Base-by-base conservation (phyloP, 2,329 filamentous ascomycete genomes). In the Colletotrichum caudatum region DNA sequence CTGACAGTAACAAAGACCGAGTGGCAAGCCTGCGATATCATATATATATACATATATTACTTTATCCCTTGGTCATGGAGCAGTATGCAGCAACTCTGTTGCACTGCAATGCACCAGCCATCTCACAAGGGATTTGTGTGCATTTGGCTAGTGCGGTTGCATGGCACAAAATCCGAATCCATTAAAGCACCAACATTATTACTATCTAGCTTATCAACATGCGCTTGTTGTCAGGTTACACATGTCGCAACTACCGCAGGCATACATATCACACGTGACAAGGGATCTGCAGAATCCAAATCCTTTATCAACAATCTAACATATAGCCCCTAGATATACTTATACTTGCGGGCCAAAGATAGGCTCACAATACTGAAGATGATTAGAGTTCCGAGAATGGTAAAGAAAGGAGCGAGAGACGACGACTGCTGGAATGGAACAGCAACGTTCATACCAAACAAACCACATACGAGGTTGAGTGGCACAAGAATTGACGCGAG, bases 401-500 rank as follows among this genome's bases (percentile, higher is more conserved):
- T 80, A 66, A 85, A 86, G 75, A 91, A 90, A 3, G 85, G 80
- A 5, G 84, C 81, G 39, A 95, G 85, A 48, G 84, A 84, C 0
- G 86, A 86, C 0, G 79, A 84, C 74, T 80, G 77, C 26, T 80
- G 80, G 66, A 91, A 94, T 0, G 93, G 93, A 20, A 96, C 91
- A 5, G 80, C 78, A 1, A 97, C 93, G 81, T 97, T 97, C 94
- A 97, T 97, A 66, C 94, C 94, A 78, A 95, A 95, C 54, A 95
- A 84, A 82, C 93, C 92, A 50, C 94, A 97, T 73, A 98, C 91
- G 74, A 99, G 85, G 80, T 98, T 99, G 75, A 99, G 90, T 3
- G 96, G 96, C 70, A 99, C 95, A n/a, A 99, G 89, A 75, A 99
- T 93, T 3, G 95, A 97, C 0, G 94, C 96, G 74, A 98, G 86